Percentiles rank a stretch among this genome's conserved stretches.
Evolutionary conservation across 169 alveolate genomes (phyloP).

Genomic region (Eimeria tenella): DNA sequence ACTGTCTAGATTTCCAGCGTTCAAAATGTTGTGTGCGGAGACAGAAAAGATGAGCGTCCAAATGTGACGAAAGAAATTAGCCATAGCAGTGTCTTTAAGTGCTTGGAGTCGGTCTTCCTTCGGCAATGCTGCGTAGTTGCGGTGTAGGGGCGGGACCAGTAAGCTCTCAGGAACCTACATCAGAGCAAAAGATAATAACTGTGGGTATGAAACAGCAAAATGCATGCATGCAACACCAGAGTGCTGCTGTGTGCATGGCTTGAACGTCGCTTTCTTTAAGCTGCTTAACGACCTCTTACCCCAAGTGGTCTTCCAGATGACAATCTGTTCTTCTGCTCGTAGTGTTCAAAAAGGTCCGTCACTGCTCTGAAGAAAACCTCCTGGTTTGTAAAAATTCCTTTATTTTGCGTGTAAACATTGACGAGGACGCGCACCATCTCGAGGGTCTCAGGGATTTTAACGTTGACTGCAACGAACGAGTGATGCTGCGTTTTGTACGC

Average conservation of each 20-base stretch:
- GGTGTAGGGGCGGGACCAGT: slow-evolving; percentile 54
- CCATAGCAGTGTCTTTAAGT: slow-evolving; percentile 57
- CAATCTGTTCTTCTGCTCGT: slow-evolving; percentile 23
- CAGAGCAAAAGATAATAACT: background rate
- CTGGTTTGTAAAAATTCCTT: slow-evolving; percentile 49
- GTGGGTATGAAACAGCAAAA: background rate
- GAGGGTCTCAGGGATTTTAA: slow-evolving; percentile 32
- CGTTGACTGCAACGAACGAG: slow-evolving; percentile 42
- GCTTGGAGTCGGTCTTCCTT: slow-evolving; percentile 14
- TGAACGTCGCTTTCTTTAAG: background rate
- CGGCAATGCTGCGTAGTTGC: slow-evolving; percentile 14
- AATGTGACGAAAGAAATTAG: slow-evolving; percentile 26
- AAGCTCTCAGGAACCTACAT: slow-evolving; percentile 55
- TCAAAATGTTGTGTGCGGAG: slow-evolving; percentile 60
- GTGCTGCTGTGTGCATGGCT: no score
- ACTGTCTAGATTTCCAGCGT: slow-evolving; percentile 49
- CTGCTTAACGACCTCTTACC: slow-evolving; percentile 20
- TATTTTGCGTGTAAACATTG: slow-evolving; percentile 19
- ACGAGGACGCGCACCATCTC: slow-evolving; percentile 24
- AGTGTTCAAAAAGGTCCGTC: slow-evolving; percentile 57
- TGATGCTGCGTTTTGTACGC: slow-evolving; percentile 59
- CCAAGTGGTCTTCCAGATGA: slow-evolving; percentile 59
- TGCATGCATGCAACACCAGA: background rate
- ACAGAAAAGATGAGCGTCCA: slow-evolving; percentile 69
- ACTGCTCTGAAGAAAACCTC: slow-evolving; percentile 36